Base-by-base conservation (phyloP, 805 yeast genomes). In the Kuraishia hungarica region DNA sequence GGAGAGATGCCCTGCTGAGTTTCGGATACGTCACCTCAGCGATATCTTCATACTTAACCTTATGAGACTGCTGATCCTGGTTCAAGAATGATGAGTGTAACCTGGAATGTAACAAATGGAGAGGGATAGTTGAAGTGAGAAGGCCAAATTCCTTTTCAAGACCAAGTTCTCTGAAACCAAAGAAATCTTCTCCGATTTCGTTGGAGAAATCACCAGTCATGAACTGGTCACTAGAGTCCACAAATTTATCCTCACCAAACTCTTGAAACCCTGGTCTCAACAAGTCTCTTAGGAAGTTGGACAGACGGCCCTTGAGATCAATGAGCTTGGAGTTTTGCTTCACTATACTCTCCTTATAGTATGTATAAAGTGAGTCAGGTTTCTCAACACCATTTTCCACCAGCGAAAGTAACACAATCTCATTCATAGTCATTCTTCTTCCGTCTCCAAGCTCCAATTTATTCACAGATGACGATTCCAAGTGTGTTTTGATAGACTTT, bases 141-240 rank as follows among this genome's bases (percentile, higher is more conserved):
- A 93, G 74, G 11, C 93, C 92, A 67, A 90, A 87, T 68, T 94
- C 99, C 63, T 86, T 89, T 64, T 93, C 98, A 54, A 94, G 73
- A 0, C 99, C 99, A 51, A 94, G 75, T 60, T 93, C 98, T 65
- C 81, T 87, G 75, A 94, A 96, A 0, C 99, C 99, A 72, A 96
- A 96, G 78, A 92, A 94, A 71, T 94, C 99, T 63, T 93, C 99
- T 6, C 98, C 99, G 46, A 94, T 73, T 58, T 92, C 97, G 62
- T 82, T 86, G 1, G 97, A 87, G 67, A 94, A 94, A 64, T 92
- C 97, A 56, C 99, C 99, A 29, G 94, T 87, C 60, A 93, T 71
- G 66, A 92, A 94, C 68, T 93, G 97, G 59, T 94, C 97, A 63
- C 96, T 87, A 63, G 90, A 89, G 65, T 96, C 99, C 46, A 75